Evolutionary conservation across 495 filamentous ascomycete genomes (phyloP), one percentile per base, ranked within the genome.

Genomic region (Penicillium turbatum): DNA sequence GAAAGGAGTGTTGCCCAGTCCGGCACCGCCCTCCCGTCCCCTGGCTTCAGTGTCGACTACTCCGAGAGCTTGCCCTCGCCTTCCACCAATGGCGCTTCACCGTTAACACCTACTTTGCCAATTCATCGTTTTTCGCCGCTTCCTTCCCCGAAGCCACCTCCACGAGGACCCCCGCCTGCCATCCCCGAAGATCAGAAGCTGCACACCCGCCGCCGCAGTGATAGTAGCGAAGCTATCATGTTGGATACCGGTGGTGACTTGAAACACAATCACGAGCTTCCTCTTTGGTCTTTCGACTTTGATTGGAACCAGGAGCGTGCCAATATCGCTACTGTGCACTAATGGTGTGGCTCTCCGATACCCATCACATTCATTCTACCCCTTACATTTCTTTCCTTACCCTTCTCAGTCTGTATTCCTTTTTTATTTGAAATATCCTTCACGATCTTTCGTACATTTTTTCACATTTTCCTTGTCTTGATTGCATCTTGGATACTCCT

Each of bases 211-310:
- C 68, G 74, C 47, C 69, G 72, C 34, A 76, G 72, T 0, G 74
- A 77, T 57, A 77, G 74, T 58, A 77, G 72, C 47, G 69, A 68
- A 47, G 72, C 72, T 13, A 74, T 77, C 31, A 65, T 70, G 39
- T 45, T 75, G 7, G 61, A 61, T 9, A 58, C 65, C 3, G 48
- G 55, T 3, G 57, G 61, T 10, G 66, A 68, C 3, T 42, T 55
- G 2, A 62, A 61, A 32, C 53, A 52, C 36, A 67, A 59, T 21
- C 56, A 62, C 10, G 70, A 68, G 9, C 63, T 72, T 50, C 72
- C 72, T 4, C 53, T 75, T 11, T 77, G 74, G 74, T 66, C 74
- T 0, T 63, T 74, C 38, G 68, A 71, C 29, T 61, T 72, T 34
- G 71, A 70, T 19, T 76, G 72, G 72, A 61, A 57, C 35, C 62